phyloP scores from a whole-genome alignment of 2,329 filamentous ascomycete genomes.

The Arthrobotrys musiformis region DNA sequence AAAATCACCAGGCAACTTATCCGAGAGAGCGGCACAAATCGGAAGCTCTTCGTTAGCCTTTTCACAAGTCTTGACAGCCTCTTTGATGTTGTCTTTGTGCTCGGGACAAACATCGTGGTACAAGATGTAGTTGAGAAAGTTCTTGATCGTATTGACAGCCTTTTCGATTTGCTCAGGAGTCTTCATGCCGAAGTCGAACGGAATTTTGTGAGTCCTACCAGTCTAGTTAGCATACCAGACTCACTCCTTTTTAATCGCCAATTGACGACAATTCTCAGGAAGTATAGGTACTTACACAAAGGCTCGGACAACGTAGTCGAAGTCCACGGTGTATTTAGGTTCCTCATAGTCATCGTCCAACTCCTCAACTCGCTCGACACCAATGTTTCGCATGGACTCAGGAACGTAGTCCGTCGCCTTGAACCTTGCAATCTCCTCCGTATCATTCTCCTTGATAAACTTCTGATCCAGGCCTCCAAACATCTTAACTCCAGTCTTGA shows the following conservation, averaged over 20 bases:
- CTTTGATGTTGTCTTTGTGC: slow-evolving; percentile 73
- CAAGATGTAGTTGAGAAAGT: slow-evolving; percentile 87
- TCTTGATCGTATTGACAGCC: slow-evolving; percentile 76
- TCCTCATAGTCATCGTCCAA: slow-evolving; percentile 66
- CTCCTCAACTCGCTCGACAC: slow-evolving; percentile 63
- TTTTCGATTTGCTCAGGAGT: slow-evolving; percentile 68
- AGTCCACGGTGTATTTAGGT: slow-evolving; percentile 77
- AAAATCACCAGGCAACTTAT: slow-evolving; percentile 78
- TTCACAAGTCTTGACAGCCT: slow-evolving; percentile 75
- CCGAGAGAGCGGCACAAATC: slow-evolving; percentile 67
- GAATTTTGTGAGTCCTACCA: slow-evolving; percentile 69
- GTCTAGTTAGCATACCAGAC: background rate
- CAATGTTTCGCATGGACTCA: slow-evolving; percentile 60
- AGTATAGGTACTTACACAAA: slow-evolving; percentile 79
- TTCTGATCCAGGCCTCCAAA: slow-evolving; percentile 73
- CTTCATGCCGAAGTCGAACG: slow-evolving; percentile 70
- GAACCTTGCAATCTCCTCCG: slow-evolving; percentile 73
- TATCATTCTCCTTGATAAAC: slow-evolving; percentile 72
- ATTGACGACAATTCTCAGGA: too few species aligned
- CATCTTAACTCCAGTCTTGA: slow-evolving; percentile 72
- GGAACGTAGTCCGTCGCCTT: slow-evolving; percentile 72
- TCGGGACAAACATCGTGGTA: slow-evolving; percentile 89
- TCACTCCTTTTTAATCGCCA: too few species aligned
- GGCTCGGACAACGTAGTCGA: slow-evolving; percentile 78
- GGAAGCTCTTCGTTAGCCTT: slow-evolving; percentile 75